Evolutionary conservation across 176 grass and related monocot species (phyloP).

Genomic region (Pontederia paniculata): DNA sequence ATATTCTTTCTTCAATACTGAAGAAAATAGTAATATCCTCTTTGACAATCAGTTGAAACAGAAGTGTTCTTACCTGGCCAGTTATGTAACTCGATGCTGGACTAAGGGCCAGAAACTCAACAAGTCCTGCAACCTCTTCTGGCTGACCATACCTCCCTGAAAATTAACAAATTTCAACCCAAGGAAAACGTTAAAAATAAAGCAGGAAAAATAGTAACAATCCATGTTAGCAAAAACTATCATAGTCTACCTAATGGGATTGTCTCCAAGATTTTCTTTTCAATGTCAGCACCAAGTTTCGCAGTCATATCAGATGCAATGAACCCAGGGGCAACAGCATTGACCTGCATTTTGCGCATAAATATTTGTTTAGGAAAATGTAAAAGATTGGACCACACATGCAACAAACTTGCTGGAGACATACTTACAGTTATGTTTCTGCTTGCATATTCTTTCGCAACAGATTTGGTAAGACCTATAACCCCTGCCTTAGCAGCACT

Average conservation of each 20-base stretch:
- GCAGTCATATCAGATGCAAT: conserved; percentile 94
- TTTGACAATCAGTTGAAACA: no score
- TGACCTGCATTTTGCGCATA: conserved; percentile 37
- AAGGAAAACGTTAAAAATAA: no score
- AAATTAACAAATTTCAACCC: no score
- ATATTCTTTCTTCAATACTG: no score
- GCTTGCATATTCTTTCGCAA: conserved; percentile 96
- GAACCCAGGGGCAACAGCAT: conserved; percentile 92
- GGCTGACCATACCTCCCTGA: conserved; percentile 78
- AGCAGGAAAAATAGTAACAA: no score
- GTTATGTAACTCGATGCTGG: conserved; percentile 62
- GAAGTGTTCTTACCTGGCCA: conserved; percentile 36
- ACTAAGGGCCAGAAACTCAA: conserved; percentile 55
- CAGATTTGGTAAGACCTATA: conserved; percentile 92
- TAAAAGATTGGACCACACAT: not conserved
- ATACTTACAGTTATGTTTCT: conserved; percentile 77
- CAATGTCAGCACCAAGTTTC: conserved; percentile 67
- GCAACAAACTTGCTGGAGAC: not conserved
- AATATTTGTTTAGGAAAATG: not conserved
- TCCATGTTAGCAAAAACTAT: no score
- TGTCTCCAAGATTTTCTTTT: conserved; percentile 78
- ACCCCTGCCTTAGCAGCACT: conserved; percentile 89
- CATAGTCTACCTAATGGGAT: conserved; percentile 66
- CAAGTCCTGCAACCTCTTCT: conserved; percentile 68
- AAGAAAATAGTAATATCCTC: no score